Evolutionary conservation across 331 rosid genomes (phyloP).

Genomic region (Quercus phellos): DNA sequence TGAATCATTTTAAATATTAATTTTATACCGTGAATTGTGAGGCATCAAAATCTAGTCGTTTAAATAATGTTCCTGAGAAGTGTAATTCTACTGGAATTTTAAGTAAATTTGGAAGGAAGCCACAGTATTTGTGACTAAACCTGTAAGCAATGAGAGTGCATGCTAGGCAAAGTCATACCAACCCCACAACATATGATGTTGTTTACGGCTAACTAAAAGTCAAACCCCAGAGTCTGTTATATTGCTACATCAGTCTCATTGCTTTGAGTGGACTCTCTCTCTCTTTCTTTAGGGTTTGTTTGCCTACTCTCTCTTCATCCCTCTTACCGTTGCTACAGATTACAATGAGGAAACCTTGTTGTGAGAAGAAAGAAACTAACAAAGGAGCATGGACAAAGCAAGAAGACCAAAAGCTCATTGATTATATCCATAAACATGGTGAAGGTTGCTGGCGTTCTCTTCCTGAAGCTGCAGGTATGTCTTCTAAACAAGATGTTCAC

Average conservation of each 20-base stretch:
- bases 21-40: no score
- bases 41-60: no score
- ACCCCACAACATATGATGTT: background rate
- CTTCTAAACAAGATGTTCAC: background rate
- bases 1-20: no score
- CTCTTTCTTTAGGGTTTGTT: background rate
- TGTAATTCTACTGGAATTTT: background rate
- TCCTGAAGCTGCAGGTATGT: slow-evolving; percentile 20
- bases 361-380: slow-evolving; percentile 1
- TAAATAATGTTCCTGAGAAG: no score
- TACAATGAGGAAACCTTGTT: slow-evolving; percentile 2
- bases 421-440: slow-evolving; percentile 16
- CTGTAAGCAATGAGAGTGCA: background rate
- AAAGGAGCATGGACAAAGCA: slow-evolving; percentile 21
- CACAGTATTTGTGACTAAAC: no score
- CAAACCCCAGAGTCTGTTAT: background rate
- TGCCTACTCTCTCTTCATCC: background rate
- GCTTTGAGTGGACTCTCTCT: background rate
- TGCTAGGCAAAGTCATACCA: background rate
- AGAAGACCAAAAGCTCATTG: slow-evolving; percentile 25
- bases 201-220: background rate
- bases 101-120: no score
- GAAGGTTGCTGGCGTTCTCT: slow-evolving; percentile 21
- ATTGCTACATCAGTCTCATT: background rate
- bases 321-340: background rate